These are phyloP conservation scores for Tranzscheliella williamsii DNA, from an alignment of 1,284 basidiomycete species.

Conservation along the genomic window DNA sequence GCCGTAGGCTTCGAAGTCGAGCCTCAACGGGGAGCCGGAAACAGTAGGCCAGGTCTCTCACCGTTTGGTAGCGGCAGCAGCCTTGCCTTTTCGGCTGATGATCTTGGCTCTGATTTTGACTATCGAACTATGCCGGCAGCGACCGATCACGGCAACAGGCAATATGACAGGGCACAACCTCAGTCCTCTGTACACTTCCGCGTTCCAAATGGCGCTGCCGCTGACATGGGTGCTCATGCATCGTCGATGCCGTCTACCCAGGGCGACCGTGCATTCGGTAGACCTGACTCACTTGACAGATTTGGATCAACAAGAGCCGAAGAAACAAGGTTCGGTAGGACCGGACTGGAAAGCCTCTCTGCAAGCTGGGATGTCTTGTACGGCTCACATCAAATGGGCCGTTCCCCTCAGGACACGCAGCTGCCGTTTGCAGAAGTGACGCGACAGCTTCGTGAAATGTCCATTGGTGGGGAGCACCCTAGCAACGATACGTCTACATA, in stretches of 20 bases:
- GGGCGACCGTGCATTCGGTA: slow-evolving; percentile 12
- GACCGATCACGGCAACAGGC: slow-evolving; percentile 1
- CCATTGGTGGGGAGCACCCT: slow-evolving; percentile 23
- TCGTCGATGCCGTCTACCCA: slow-evolving; percentile 44
- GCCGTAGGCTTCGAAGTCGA: slow-evolving; percentile 45
- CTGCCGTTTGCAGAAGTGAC: slow-evolving; percentile 26
- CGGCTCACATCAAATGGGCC: slow-evolving; percentile 15
- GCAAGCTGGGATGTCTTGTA: slow-evolving; percentile 35
- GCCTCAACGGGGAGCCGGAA: not conserved
- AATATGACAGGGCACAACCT: slow-evolving; percentile 6
- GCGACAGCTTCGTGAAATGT: slow-evolving; percentile 29
- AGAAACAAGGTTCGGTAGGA: not conserved
- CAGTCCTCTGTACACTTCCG: slow-evolving; percentile 6
- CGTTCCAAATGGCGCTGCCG: slow-evolving; percentile 14
- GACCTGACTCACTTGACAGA: slow-evolving; percentile 3
- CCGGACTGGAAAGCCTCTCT: slow-evolving; percentile 27
- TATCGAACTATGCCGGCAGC: slow-evolving; percentile 8
- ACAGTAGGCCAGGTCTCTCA: too few species aligned
- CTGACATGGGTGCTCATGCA: slow-evolving; percentile 19
- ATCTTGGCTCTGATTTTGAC: slow-evolving; percentile 35
- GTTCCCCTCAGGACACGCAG: slow-evolving; percentile 18
- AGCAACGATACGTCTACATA: too few species aligned
- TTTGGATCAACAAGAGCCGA: not conserved
- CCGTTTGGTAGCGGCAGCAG: slow-evolving; percentile 20
- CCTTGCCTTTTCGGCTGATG: slow-evolving; percentile 45